phyloP scores from a whole-genome alignment of 2,329 filamentous ascomycete species.

The Furcasterigmium furcatum region DNA sequence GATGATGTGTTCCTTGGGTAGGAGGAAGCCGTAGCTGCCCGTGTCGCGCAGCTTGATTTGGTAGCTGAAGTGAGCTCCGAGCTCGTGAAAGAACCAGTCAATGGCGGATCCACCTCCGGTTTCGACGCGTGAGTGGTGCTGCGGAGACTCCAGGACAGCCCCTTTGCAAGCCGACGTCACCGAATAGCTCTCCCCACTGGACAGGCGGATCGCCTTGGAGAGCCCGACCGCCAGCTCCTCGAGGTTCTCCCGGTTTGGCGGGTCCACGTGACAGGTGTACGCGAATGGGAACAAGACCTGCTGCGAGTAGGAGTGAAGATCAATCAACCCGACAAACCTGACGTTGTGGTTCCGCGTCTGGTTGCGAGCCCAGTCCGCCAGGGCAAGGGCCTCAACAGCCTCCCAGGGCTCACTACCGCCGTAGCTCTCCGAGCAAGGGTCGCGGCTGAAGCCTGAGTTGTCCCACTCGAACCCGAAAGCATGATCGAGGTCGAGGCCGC shows the following conservation, averaged over 20 bases:
- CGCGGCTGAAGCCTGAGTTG: constrained; percentile 54
- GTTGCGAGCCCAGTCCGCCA: constrained; percentile 81
- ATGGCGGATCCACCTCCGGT: constrained; percentile 80
- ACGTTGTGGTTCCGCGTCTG: constrained; percentile 68
- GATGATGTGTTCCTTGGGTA: constrained; percentile 82
- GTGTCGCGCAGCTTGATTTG: constrained; percentile 94
- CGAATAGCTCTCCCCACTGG: constrained; percentile 70
- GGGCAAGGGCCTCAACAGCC: constrained; percentile 69
- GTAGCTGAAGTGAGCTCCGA: constrained; percentile 80
- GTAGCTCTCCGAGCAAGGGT: constrained; percentile 90
- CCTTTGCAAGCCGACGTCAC: constrained; percentile 87
- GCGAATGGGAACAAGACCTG: constrained; percentile 91
- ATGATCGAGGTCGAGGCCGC: constrained; percentile 85
- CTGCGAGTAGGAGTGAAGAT: constrained; percentile 94
- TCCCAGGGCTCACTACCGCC: constrained; percentile 82
- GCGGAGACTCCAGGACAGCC: constrained; percentile 41
- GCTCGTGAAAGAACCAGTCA: constrained; percentile 92
- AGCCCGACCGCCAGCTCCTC: constrained; percentile 86
- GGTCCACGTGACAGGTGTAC: constrained; percentile 73
- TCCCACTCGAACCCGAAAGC: constrained; percentile 86
- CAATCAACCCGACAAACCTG: constrained; percentile 79
- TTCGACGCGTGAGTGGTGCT: constrained; percentile 53
- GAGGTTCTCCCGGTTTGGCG: constrained; percentile 86
- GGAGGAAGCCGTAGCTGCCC: constrained; percentile 88
- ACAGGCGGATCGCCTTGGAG: constrained; percentile 82